Evolutionary conservation across 1,139 yeast genomes (phyloP).

Genomic region (Kodamaea plutei): DNA sequence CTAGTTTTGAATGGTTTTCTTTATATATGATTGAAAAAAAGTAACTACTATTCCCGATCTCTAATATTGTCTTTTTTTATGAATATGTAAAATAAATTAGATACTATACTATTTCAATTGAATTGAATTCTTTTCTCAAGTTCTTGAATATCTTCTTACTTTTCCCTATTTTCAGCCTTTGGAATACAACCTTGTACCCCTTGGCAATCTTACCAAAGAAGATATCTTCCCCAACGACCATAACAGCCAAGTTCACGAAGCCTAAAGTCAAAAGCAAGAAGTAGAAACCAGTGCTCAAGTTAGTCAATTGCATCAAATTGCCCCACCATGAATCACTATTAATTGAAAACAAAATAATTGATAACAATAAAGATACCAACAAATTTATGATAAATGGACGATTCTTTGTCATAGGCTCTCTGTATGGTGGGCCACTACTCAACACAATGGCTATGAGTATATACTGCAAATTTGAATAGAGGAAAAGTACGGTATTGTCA

Average conservation of each 20-base stretch:
- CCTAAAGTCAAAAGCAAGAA: constrained; percentile 39
- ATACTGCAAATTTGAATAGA: constrained; percentile 83
- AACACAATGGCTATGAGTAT: constrained; percentile 76
- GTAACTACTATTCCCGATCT: too few species aligned
- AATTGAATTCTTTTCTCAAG: constrained; percentile 22
- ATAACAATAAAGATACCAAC: constrained; percentile 42
- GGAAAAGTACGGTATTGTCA: constrained; percentile 83
- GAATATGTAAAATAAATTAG: too few species aligned
- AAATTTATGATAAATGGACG: constrained; percentile 67
- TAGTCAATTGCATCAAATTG: constrained; percentile 69
- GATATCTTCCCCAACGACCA: constrained; percentile 42
- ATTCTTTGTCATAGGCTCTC: constrained; percentile 71
- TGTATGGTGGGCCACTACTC: constrained; percentile 93
- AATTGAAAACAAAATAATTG: constrained; percentile 47
- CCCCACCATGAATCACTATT: constrained; percentile 55
- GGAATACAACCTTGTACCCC: constrained; percentile 26
- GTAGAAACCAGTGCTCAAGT: constrained; percentile 51
- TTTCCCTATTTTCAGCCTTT: constrained; percentile 15
- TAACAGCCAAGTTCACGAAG: constrained; percentile 43
- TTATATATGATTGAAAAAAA: too few species aligned
- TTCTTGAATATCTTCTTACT: constrained; percentile 44
- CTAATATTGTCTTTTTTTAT: too few species aligned
- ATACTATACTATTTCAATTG: constrained; percentile 5
- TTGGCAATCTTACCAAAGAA: constrained; percentile 29
- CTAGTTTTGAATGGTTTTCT: too few species aligned